Evolutionary conservation across 176 grass and related monocot genomes (phyloP), one percentile per base, ranked within the genome.

Genomic region (Pontederia crassipes): DNA sequence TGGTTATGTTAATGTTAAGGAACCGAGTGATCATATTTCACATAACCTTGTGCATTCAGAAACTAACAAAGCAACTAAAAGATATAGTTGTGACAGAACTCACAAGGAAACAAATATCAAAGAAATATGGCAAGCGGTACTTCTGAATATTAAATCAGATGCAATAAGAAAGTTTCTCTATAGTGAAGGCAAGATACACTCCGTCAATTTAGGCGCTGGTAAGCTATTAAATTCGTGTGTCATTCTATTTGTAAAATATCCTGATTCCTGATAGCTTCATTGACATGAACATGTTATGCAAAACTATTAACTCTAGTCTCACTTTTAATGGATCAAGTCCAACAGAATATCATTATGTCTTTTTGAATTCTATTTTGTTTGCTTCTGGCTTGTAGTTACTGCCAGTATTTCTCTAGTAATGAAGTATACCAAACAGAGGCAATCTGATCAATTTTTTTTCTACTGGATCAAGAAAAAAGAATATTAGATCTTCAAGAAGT

Each of bases 191-290:
- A 84, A 55, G 61, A 49, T 93, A 49, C 69, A 78, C 62, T 98
- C 88, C n/a, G 87, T 89, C 69, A 86, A 81, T 65, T 74, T 98
- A 81, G 93, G 93, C 59, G 77, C 85, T 75, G 93, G 93, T 82
- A 83, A 70, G 62, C 63, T 73, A 15, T 18, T 61, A 10, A 55
- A 16, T 12, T 20, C 6, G 8, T 26, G 48, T 71, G 49, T 48
- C n/a, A 49, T 2, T 50, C 1, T 61, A 29, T 4, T 40, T 24
- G 16, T n/a, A 15, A 45, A 59, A 12, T 3, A 47, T 26, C 49
- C 0, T 15, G 7, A 27, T 65, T 8, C 62, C 49, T 24, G 8
- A 3, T 40, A 40, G 32, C 32, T 40, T 40, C 32, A 40, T 0
- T 40, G 32, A 40, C 6, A 40, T 40, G 32, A 40, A 40, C 32